Percentiles rank a stretch among this genome's conserved stretches.
phyloP scores from a whole-genome alignment of 768 basidiomycete species.

The Clathrus columnatus region DNA sequence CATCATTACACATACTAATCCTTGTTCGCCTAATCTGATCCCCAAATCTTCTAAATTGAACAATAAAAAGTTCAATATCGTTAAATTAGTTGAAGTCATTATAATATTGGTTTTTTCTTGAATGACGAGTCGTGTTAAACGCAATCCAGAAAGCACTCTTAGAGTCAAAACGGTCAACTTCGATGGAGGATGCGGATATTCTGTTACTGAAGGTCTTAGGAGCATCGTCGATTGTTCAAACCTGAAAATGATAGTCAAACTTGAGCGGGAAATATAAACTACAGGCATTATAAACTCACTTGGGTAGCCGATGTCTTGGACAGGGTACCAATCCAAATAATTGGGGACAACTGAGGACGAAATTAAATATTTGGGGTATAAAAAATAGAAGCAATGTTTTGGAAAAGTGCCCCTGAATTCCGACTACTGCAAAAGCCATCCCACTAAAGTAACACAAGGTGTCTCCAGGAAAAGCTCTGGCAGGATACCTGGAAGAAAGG shows the following conservation, averaged over 20 bases:
- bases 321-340: slow-evolving; percentile 90
- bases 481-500: slow-evolving; percentile 70
- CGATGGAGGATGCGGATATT: slow-evolving; percentile 52
- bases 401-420: slow-evolving; percentile 94
- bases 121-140: slow-evolving; percentile 55
- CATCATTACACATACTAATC: slow-evolving; percentile 65
- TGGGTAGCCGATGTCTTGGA: slow-evolving; percentile 88
- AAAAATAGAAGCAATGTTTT: slow-evolving; percentile 96
- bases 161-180: slow-evolving; percentile 46
- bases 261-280: not conserved
- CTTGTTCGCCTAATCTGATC: slow-evolving; percentile 45
- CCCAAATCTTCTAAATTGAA: slow-evolving; percentile 73
- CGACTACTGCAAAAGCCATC: slow-evolving; percentile 98
- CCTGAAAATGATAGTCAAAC: slow-evolving; percentile 30
- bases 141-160: slow-evolving; percentile 47
- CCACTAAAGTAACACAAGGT: slow-evolving; percentile 96
- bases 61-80: slow-evolving; percentile 81
- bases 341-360: slow-evolving; percentile 88
- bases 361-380: slow-evolving; percentile 97
- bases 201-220: slow-evolving; percentile 66
- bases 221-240: slow-evolving; percentile 67
- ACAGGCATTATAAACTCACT: slow-evolving; percentile 48
- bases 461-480: slow-evolving; percentile 90
- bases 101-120: slow-evolving; percentile 51
- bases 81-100: slow-evolving; percentile 75